Percentiles rank a stretch among this genome's conserved stretches.
phyloP scores from a whole-genome alignment of 352 stramenopile species.

The Peronosclerospora sorghi region DNA sequence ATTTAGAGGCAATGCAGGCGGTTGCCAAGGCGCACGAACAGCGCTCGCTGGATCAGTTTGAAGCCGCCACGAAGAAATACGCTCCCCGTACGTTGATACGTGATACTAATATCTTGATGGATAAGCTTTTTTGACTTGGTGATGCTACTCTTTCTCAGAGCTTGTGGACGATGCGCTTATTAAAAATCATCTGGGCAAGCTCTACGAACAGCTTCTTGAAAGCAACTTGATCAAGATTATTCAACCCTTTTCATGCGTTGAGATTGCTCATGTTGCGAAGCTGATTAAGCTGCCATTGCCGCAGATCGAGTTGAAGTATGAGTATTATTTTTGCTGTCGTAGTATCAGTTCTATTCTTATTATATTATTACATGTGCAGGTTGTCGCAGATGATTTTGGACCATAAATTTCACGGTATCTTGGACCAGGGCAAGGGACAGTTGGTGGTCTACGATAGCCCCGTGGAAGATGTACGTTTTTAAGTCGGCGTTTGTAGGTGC shows the following conservation, averaged over 20 bases:
- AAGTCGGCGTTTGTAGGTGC: neutral
- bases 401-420: conserved; percentile 96
- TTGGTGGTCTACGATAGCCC: conserved; percentile 96
- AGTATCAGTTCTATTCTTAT: neutral
- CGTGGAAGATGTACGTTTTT: conserved; percentile 81
- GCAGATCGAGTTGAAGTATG: conserved; percentile 80
- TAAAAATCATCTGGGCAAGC: conserved; percentile 91
- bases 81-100: conserved; percentile 32
- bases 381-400: conserved; percentile 99
- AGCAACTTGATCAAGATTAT: conserved; percentile 99
- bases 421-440: conserved; percentile 98
- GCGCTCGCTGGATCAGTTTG: conserved; percentile 87
- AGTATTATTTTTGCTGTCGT: neutral
- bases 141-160: conserved; percentile 30
- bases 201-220: conserved; percentile 97
- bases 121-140: neutral
- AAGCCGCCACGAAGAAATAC: conserved; percentile 85
- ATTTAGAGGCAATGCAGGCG: conserved; percentile 93
- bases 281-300: conserved; percentile 93
- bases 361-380: conserved; percentile 48
- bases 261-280: conserved; percentile 94
- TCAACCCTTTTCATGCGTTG: conserved; percentile 94
- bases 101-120: neutral
- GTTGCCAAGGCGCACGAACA: conserved; percentile 93
- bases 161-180: conserved; percentile 81